These are phyloP conservation scores for Blastobotrys peoriensis DNA, from an alignment of 805 yeast genomes.

Conservation along the genomic window DNA sequence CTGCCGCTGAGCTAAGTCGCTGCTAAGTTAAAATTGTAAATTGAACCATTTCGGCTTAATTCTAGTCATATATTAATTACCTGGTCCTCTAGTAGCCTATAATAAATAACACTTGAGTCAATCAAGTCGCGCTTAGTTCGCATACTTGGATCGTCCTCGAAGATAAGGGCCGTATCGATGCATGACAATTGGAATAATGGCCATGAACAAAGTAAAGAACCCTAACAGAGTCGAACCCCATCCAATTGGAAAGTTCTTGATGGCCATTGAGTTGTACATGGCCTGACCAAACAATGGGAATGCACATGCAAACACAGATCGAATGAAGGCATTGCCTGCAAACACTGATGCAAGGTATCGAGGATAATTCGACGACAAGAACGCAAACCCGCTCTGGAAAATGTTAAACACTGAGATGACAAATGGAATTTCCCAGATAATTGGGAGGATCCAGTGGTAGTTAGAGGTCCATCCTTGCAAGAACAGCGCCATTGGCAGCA, in stretches of 20 bases:
- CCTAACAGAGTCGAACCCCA: slow-evolving; percentile 53
- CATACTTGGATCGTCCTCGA: slow-evolving; percentile 33
- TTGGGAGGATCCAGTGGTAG: slow-evolving; percentile 48
- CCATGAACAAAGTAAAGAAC: slow-evolving; percentile 39
- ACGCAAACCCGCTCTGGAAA: slow-evolving; percentile 47
- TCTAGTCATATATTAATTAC: no score
- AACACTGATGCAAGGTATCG: slow-evolving; percentile 51
- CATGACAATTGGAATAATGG: slow-evolving; percentile 43
- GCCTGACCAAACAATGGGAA: slow-evolving; percentile 61
- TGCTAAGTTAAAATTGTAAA: no score
- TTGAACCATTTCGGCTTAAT: no score
- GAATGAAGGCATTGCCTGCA: slow-evolving; percentile 49
- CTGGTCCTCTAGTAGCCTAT: no score
- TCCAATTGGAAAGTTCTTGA: slow-evolving; percentile 45
- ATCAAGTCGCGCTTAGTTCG: no score
- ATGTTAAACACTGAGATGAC: slow-evolving; percentile 37
- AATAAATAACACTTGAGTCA: no score
- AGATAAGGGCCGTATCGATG: slow-evolving; percentile 29
- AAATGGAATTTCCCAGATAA: slow-evolving; percentile 38
- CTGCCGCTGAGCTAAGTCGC: no score
- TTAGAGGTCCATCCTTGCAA: slow-evolving; percentile 49
- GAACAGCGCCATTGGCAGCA: slow-evolving; percentile 42
- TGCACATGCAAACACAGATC: slow-evolving; percentile 49
- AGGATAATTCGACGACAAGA: slow-evolving; percentile 42
- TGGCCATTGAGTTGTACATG: slow-evolving; percentile 42